These are phyloP conservation scores for Meyerozyma elateridarum DNA, from an alignment of 1,139 yeast genomes.

Conservation along the genomic window DNA sequence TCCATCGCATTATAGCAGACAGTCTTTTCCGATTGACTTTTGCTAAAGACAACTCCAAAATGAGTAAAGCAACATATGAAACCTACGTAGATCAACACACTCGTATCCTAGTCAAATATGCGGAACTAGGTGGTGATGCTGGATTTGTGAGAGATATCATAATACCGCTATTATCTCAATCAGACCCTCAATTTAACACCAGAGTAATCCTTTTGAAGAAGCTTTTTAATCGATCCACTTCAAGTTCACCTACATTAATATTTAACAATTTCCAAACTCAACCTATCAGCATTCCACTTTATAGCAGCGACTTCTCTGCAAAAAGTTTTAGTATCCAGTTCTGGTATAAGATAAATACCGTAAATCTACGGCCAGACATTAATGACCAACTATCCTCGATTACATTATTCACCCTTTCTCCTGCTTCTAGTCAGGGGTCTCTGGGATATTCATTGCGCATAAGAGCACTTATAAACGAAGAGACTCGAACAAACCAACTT, in stretches of 20 bases:
- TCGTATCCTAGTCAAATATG: slow-evolving; percentile 23
- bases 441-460: slow-evolving; percentile 22
- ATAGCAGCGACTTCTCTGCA: slow-evolving; percentile 11
- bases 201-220: slow-evolving; percentile 22
- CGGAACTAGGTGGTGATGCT: slow-evolving; percentile 36
- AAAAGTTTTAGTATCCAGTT: slow-evolving; percentile 27
- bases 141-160: slow-evolving; percentile 18
- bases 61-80: not conserved
- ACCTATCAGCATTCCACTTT: slow-evolving; percentile 24
- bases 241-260: slow-evolving; percentile 29
- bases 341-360: slow-evolving; percentile 38
- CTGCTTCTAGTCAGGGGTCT: slow-evolving; percentile 14
- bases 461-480: slow-evolving; percentile 20
- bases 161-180: slow-evolving; percentile 14
- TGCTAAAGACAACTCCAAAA: not conserved
- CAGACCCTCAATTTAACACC: slow-evolving; percentile 4
- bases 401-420: slow-evolving; percentile 27
- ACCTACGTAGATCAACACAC: slow-evolving; percentile 14
- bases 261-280: slow-evolving; percentile 21
- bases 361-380: too few species aligned
- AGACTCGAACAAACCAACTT: slow-evolving; percentile 20
- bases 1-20: slow-evolving; percentile 20
- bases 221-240: slow-evolving; percentile 19
- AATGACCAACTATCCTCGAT: slow-evolving; percentile 18
- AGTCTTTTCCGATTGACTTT: slow-evolving; percentile 11